phyloP scores from a whole-genome alignment of 2,329 filamentous ascomycete species.

The Exserohilum rostratum region DNA sequence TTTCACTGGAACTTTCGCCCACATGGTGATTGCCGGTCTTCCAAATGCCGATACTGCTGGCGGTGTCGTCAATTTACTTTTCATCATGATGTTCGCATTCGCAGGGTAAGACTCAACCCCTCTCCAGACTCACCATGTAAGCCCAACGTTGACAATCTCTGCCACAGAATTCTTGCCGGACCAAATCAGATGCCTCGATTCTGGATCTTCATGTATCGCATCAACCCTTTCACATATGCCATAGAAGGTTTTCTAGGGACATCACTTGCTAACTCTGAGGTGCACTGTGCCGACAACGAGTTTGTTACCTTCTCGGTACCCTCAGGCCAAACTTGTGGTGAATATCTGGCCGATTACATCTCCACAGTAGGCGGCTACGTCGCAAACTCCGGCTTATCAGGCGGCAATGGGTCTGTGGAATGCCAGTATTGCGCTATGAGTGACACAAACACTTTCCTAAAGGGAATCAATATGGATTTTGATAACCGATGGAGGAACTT shows the following conservation, averaged over 20 bases:
- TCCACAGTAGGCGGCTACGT: neutral
- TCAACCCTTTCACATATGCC: conserved; percentile 83
- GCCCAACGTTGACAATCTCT: too few relatives aligned
- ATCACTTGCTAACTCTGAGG: neutral
- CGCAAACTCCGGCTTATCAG: too few relatives aligned
- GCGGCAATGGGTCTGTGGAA: neutral
- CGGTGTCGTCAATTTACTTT: neutral
- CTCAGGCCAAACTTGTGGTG: neutral
- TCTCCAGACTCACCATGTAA: too few relatives aligned
- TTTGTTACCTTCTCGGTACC: neutral
- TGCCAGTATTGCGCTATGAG: neutral
- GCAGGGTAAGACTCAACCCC: too few relatives aligned
- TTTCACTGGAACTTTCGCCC: neutral
- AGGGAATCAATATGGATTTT: neutral
- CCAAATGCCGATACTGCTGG: neutral
- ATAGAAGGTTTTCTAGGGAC: conserved; percentile 67
- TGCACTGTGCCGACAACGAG: neutral
- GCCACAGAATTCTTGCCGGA: conserved; percentile 71
- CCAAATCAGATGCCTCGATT: conserved; percentile 70
- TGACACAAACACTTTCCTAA: neutral
- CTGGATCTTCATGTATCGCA: conserved; percentile 84
- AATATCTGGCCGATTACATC: neutral
- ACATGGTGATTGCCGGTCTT: neutral
- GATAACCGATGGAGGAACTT: neutral
- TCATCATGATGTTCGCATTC: too few relatives aligned